Evolutionary conservation across 768 basidiomycete genomes (phyloP).

Genomic region (Leccinum rimulosum): DNA sequence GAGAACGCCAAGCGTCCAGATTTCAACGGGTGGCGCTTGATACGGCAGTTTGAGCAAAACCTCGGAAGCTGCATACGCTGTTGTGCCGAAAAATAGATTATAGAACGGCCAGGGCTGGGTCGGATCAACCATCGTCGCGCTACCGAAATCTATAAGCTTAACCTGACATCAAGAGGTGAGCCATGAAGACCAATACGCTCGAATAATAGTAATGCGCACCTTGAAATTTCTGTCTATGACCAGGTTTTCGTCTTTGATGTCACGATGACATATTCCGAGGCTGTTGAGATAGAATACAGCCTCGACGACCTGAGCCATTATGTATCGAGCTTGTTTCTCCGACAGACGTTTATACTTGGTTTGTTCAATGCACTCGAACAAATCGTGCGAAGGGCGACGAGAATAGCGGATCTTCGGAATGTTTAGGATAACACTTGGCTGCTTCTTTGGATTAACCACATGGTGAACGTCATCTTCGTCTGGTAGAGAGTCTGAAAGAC

Average conservation of each 20-base stretch:
- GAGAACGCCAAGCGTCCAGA: constrained; percentile 95
- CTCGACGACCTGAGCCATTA: constrained; percentile 87
- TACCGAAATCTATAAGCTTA: constrained; percentile 96
- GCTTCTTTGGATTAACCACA: constrained; percentile 12
- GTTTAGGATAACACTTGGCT: constrained; percentile 7
- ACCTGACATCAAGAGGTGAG: constrained; percentile 47
- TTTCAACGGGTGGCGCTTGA: constrained; percentile 90
- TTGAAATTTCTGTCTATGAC: constrained; percentile 73
- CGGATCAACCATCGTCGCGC: constrained; percentile 74
- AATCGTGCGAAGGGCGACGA: constrained; percentile 81
- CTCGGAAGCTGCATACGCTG: constrained; percentile 94
- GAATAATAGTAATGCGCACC: constrained; percentile 35
- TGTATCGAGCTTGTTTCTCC: constrained; percentile 74
- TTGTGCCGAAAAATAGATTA: constrained; percentile 85
- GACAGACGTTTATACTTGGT: constrained; percentile 74
- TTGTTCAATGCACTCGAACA: constrained; percentile 95
- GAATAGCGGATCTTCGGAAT: constrained; percentile 44
- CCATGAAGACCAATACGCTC: background rate
- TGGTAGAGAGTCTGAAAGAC: constrained; percentile 12
- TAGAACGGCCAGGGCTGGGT: constrained; percentile 62
- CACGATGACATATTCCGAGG: constrained; percentile 88
- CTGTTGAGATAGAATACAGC: constrained; percentile 77
- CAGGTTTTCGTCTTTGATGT: constrained; percentile 96
- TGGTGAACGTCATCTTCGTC: constrained; percentile 8
- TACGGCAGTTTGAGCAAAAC: constrained; percentile 86